Evolutionary conservation across 257 asterid species (phyloP), one percentile per base, ranked within the genome.

Genomic region (Schizonepeta tenuifolia): DNA sequence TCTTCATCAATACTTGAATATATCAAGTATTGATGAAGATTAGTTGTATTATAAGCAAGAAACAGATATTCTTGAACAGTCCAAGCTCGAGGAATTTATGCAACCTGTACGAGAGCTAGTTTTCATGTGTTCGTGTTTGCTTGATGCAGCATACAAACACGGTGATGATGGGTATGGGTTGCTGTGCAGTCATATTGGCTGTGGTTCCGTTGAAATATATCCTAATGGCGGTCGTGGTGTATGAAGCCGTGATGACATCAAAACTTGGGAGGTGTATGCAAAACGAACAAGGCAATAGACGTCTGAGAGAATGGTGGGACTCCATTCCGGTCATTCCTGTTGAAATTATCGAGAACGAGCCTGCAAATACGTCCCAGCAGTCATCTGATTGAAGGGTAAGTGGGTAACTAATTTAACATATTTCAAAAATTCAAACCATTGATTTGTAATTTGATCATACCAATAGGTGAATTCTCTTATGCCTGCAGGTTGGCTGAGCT

Each of bases 301-400:
- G 97, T 5, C 58, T 88, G 11, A 79, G 75, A 75, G 98, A 91
- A 75, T 93, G 97, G 98, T 93, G 98, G 98, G 96, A 91, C 67
- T 88, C 97, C 4, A 91, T 93, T 69, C 96, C 97, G 1, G 79
- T 93, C 7, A 76, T 85, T 9, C 90, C 91, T 0, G 89, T 93
- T 0, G 91, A 89, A 72, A 11, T 86, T 35, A 76, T 72, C 35
- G 90, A 88, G 61, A 75, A 68, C 60, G 76, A 21, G 22, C 5
- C 69, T 5, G 20, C 38, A 6, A 36, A 5, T 17, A 62, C 26
- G 4, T 47, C 74, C 43, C 33, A 67, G 26, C 33, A 67, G 18
- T 2, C 21, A 38, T 6, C 15, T 44, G 55, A 57, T 51, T 20
- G 69, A 18, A 61, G 31, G 67, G 70, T 49, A 14, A 55, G 3